These are phyloP conservation scores for Russula olivacea DNA, from an alignment of 768 basidiomycete genomes.

Conservation along the genomic window DNA sequence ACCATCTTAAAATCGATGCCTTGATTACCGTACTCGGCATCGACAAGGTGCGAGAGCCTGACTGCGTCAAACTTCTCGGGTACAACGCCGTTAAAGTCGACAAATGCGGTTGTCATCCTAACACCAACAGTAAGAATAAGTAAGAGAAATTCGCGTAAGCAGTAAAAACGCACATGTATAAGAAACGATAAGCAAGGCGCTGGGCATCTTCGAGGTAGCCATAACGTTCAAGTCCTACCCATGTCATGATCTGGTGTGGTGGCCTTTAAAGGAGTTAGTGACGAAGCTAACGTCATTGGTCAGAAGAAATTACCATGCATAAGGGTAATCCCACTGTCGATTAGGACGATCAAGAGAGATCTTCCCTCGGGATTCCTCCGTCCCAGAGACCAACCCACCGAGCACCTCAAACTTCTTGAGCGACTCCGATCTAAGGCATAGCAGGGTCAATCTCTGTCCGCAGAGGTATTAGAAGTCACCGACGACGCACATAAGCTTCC, in stretches of 20 bases:
- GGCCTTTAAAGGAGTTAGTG: slow-evolving; percentile 45
- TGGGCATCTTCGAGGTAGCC: slow-evolving; percentile 93
- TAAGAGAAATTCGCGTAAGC: not conserved
- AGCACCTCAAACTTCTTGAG: slow-evolving; percentile 94
- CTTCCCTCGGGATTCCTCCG: slow-evolving; percentile 92
- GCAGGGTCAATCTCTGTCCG: slow-evolving; percentile 5
- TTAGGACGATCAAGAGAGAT: slow-evolving; percentile 95
- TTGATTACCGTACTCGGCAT: slow-evolving; percentile 95
- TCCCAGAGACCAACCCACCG: slow-evolving; percentile 92
- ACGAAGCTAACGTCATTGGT: slow-evolving; percentile 7
- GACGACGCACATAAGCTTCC: slow-evolving; percentile 79
- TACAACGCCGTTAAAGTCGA: slow-evolving; percentile 96
- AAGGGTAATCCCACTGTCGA: slow-evolving; percentile 98
- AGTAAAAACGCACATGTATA: slow-evolving; percentile 73
- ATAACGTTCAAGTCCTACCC: slow-evolving; percentile 96
- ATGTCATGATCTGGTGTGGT: slow-evolving; percentile 98
- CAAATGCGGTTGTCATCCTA: slow-evolving; percentile 91
- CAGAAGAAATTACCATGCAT: slow-evolving; percentile 52
- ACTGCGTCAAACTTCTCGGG: slow-evolving; percentile 99
- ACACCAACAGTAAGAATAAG: slow-evolving; percentile 13
- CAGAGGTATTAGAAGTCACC: not conserved
- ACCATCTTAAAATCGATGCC: slow-evolving; percentile 98
- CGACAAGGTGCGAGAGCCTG: slow-evolving; percentile 89
- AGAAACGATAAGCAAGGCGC: slow-evolving; percentile 88
- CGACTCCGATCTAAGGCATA: slow-evolving; percentile 57